Evolutionary conservation across 805 yeast genomes (phyloP).

Genomic region (Kregervanrija delftensis): DNA sequence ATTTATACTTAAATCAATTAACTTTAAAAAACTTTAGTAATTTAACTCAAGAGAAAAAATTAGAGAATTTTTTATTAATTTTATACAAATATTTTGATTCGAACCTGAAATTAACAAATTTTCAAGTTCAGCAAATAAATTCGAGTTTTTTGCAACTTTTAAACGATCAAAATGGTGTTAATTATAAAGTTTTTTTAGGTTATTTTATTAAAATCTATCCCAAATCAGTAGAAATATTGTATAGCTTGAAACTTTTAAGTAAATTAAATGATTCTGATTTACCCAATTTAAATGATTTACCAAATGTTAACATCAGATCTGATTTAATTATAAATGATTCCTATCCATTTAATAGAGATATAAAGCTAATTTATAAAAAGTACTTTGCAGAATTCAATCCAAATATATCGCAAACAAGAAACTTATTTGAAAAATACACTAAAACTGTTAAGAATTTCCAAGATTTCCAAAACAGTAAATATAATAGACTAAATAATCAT

Average conservation of each 20-base stretch:
- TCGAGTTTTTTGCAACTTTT: conserved; percentile 8
- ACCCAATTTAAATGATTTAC: conserved; percentile 1
- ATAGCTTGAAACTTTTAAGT: not conserved
- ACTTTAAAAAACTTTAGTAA: too few species aligned
- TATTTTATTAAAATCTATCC: conserved; percentile 11
- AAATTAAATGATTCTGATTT: too few species aligned
- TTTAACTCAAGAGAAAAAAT: conserved; percentile 1
- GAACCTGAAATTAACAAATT: not conserved
- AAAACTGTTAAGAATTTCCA: conserved; percentile 3
- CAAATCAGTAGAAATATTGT: conserved; percentile 2
- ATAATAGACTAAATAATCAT: conserved; percentile 5
- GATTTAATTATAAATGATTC: conserved; percentile 1
- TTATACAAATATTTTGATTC: conserved; percentile 7
- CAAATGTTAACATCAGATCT: conserved; percentile 6
- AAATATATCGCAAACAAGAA: not conserved
- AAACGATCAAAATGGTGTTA: conserved; percentile 3
- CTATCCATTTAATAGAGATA: conserved; percentile 5
- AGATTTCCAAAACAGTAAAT: not conserved
- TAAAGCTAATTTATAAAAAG: conserved; percentile 10
- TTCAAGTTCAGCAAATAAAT: conserved; percentile 8
- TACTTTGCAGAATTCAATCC: conserved; percentile 4
- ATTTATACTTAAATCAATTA: too few species aligned
- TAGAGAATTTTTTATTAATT: conserved; percentile 11
- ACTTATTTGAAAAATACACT: conserved; percentile 6
- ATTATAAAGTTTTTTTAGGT: conserved; percentile 5